phyloP scores from a whole-genome alignment of 257 asterid species.

The Paraleonurus japonicus region DNA sequence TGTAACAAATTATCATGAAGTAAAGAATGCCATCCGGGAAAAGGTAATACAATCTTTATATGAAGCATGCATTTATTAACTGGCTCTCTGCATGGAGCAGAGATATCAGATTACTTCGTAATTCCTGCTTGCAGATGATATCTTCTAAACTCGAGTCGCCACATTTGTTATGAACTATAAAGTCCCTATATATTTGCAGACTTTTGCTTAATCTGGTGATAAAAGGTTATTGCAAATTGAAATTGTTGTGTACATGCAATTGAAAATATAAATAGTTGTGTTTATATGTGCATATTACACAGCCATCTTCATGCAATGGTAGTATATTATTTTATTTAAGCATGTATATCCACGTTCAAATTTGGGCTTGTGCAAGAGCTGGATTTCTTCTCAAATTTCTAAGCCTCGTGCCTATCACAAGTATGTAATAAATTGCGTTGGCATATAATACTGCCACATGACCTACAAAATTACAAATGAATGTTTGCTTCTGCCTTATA shows the following conservation, averaged over 20 bases:
- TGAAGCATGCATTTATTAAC: slow-evolving; percentile 22
- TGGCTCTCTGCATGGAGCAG: slow-evolving; percentile 11
- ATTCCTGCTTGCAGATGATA: slow-evolving; percentile 11
- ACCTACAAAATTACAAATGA: slow-evolving; percentile 22
- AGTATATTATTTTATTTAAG: slow-evolving; percentile 1
- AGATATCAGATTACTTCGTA: slow-evolving; percentile 2
- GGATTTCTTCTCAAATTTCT: slow-evolving; percentile 9
- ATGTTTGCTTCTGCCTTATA: slow-evolving; percentile 29
- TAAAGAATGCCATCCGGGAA: slow-evolving; percentile 73
- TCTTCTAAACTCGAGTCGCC: not conserved
- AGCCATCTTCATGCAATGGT: not conserved
- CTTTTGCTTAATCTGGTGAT: slow-evolving; percentile 2
- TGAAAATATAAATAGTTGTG: not conserved
- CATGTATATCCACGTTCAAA: not conserved
- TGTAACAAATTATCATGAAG: slow-evolving; percentile 82
- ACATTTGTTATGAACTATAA: slow-evolving; percentile 1
- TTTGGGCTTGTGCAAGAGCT: slow-evolving; percentile 8
- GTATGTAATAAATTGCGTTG: slow-evolving; percentile 13
- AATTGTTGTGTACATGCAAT: not conserved
- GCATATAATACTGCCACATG: slow-evolving; percentile 18
- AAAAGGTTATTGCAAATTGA: slow-evolving; percentile 9
- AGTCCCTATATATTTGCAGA: not conserved
- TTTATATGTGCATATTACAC: not conserved
- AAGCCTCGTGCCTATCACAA: not conserved
- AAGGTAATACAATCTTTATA: slow-evolving; percentile 54